Base-by-base conservation (phyloP, 1,284 basidiomycete species). In the Abortiporus biennis region DNA sequence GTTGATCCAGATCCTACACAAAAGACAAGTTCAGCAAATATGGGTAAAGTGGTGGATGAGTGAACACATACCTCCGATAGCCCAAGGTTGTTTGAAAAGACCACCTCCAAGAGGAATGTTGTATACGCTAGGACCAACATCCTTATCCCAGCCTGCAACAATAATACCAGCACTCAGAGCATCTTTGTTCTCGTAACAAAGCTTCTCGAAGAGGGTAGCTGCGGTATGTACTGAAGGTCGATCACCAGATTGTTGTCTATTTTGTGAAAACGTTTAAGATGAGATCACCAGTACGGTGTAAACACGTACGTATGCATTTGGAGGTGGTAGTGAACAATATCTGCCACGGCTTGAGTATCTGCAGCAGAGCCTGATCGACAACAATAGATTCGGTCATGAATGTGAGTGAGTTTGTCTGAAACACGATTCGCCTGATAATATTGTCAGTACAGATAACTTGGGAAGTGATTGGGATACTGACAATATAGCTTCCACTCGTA, bases 331-430 rank as follows among this genome's bases (percentile, higher is more conserved):
- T 94, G 88, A 13, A 97, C 90, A 17, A 85, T 75, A 62, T 99
- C 96, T 37, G 96, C 96, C 33, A 99, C 76, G 35, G 95, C 93
- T 65, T 96, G 95, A 1, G 95, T 99, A 65, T 99, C 95, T 33
- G 95, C 96, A 37, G 96, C 94, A 44, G 93, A 97, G 39, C 95
- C 95, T 40, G 92, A 96, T 49, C 95, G 87, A 78, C 95, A 99
- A 67, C 95, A 99, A 71, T 99, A 99, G 67, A 98, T 90, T 50
- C 93, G 91, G 67, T 99, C 96, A 63, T 97, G 92, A 52, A 99
- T 78, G 63, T 93, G 84, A 2, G 95, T 99, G 46, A 99, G 77
- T 69, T 99, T 99, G 77, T 99, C 95, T 17, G 95, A 99, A 23
- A 99, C 96, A 64, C 95, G 86, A 65, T 99, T 99, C 39, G 94